Evolutionary conservation across 352 stramenopile species (phyloP).

Genomic region (Phytopythium delawarense): DNA sequence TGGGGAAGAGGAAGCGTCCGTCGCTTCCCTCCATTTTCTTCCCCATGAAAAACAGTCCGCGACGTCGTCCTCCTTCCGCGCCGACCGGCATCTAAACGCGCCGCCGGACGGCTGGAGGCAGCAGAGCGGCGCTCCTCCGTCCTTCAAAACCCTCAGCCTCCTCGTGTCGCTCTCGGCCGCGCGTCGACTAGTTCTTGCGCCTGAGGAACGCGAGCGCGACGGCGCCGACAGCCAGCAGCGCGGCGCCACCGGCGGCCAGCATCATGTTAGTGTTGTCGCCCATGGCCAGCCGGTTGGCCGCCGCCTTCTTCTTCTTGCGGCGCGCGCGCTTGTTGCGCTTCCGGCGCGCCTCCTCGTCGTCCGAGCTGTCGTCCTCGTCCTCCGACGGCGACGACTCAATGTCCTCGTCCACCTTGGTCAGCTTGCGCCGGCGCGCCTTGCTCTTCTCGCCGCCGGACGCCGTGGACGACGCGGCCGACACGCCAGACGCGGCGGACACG

Average conservation of each 20-base stretch:
- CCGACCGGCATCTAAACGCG: background rate
- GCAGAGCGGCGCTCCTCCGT: conserved; percentile 1
- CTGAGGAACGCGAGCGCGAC: conserved; percentile 55
- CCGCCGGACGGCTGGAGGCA: background rate
- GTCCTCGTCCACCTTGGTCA: conserved; percentile 83
- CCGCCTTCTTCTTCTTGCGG: conserved; percentile 32
- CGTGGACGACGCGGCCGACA: conserved; percentile 1
- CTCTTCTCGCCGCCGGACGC: conserved; percentile 8
- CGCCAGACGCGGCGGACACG: conserved; percentile 32
- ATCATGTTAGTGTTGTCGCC: conserved; percentile 18
- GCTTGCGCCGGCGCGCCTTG: conserved; percentile 41
- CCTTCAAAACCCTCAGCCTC: conserved; percentile 5
- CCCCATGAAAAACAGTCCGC: background rate
- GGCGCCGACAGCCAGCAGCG: conserved; percentile 41
- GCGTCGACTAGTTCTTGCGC: conserved; percentile 45
- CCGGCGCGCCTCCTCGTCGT: conserved; percentile 37
- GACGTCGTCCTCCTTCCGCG: background rate
- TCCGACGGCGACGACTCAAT: conserved; percentile 34
- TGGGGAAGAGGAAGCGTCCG: background rate
- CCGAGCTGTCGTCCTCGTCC: conserved; percentile 24
- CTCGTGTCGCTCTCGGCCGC: background rate
- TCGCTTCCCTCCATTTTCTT: background rate
- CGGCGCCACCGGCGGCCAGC: conserved; percentile 31
- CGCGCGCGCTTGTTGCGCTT: conserved; percentile 35
- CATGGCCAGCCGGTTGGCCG: conserved; percentile 10